Conservation (phyloP, 345 rosid genomes). For the Aquilaria yunnanensis region DNA sequence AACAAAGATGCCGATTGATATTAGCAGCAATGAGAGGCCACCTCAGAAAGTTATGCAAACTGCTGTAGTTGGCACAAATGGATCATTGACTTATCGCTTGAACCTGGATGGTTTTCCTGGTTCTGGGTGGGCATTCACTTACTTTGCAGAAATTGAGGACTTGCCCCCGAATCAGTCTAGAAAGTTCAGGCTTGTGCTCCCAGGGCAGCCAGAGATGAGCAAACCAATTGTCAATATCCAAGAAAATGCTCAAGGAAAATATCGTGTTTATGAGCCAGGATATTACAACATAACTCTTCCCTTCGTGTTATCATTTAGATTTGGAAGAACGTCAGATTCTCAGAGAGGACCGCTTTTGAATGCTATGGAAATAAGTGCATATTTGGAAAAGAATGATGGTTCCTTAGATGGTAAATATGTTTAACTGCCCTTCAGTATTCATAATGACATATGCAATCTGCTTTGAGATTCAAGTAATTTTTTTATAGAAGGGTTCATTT, state of each 20-base stretch:
- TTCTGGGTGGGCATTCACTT: constrained; percentile 79
- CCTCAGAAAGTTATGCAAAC: constrained; percentile 99
- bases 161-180: constrained; percentile 59
- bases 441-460: neutral
- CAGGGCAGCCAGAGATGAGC: constrained; percentile 63
- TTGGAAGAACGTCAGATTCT: constrained; percentile 80
- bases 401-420: constrained; percentile 64
- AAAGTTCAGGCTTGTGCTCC: constrained; percentile 81
- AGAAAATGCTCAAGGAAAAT: constrained; percentile 83
- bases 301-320: constrained; percentile 72
- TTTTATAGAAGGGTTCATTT: too few relatives aligned
- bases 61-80: constrained; percentile 97
- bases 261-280: constrained; percentile 85
- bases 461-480: neutral
- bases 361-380: constrained; percentile 85
- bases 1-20: constrained; percentile 50
- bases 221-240: constrained; percentile 75
- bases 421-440: constrained; percentile 6
- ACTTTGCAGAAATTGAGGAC: constrained; percentile 93
- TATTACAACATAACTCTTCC: constrained; percentile 70
- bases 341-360: constrained; percentile 85
- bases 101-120: constrained; percentile 96
- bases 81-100: constrained; percentile 74
- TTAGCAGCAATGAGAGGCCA: constrained; percentile 39
- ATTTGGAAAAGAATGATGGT: constrained; percentile 68